phyloP scores from a whole-genome alignment of 129 eudicot species.

The Logfia minima region DNA sequence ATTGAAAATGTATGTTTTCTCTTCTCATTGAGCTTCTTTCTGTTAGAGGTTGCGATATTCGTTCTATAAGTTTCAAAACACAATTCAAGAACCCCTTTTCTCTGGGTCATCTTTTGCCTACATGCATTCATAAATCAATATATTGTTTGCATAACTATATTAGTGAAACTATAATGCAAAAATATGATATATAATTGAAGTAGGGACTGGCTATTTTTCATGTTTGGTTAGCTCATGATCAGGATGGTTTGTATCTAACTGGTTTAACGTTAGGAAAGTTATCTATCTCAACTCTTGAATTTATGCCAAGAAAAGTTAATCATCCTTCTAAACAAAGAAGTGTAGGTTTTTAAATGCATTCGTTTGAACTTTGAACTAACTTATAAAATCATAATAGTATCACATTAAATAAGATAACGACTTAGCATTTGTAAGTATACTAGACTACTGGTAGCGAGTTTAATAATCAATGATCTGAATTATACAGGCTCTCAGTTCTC shows the following conservation, averaged over 20 bases:
- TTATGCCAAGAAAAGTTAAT: too few relatives aligned
- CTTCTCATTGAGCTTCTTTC: neutral
- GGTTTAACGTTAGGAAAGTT: neutral
- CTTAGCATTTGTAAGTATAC: neutral
- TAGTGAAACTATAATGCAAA: neutral
- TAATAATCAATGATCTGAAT: neutral
- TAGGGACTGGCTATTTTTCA: neutral
- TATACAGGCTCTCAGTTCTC: conserved; percentile 52
- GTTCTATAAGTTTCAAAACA: neutral
- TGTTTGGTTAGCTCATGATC: neutral
- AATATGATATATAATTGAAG: neutral
- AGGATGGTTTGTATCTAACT: neutral
- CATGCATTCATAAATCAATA: neutral
- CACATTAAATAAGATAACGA: neutral
- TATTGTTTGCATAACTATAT: neutral
- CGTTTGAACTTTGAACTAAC: conserved; percentile 9
- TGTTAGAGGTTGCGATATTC: neutral
- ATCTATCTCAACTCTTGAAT: neutral
- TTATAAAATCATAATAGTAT: neutral
- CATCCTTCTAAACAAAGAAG: neutral
- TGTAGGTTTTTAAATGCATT: neutral
- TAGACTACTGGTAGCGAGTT: neutral
- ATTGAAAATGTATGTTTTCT: conserved; percentile 63
- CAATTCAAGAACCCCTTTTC: neutral
- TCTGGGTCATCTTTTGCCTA: neutral